These are phyloP conservation scores for Torrubiellomyces zombiae DNA, from an alignment of 2,329 filamentous ascomycete species.

Conservation along the genomic window DNA sequence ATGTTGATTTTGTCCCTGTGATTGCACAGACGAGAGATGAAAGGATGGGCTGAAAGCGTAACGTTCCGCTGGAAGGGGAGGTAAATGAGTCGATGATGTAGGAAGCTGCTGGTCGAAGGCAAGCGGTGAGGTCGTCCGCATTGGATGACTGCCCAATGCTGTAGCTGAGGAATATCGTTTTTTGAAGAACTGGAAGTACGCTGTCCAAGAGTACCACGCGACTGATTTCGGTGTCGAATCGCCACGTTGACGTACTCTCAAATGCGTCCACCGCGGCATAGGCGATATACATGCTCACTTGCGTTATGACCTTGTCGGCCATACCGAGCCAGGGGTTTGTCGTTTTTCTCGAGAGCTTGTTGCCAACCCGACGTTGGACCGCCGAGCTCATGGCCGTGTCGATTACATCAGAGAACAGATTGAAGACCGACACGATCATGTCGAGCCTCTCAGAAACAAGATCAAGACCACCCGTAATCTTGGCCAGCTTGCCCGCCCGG, in stretches of 20 bases:
- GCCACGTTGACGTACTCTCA: slow-evolving; percentile 76
- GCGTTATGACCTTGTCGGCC: slow-evolving; percentile 60
- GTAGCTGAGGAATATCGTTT: slow-evolving; percentile 55
- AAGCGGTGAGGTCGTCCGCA: slow-evolving; percentile 32
- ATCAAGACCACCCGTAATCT: slow-evolving; percentile 69
- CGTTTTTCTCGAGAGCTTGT: slow-evolving; percentile 31
- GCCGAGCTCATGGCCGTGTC: slow-evolving; percentile 57
- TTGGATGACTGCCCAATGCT: slow-evolving; percentile 48
- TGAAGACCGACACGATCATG: slow-evolving; percentile 57
- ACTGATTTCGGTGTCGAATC: slow-evolving; percentile 53
- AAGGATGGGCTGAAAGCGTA: slow-evolving; percentile 64
- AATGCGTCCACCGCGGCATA: slow-evolving; percentile 67
- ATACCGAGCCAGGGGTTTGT: slow-evolving; percentile 50
- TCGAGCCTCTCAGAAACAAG: slow-evolving; percentile 60
- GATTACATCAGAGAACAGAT: slow-evolving; percentile 58
- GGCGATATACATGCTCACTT: slow-evolving; percentile 55
- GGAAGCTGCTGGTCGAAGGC: slow-evolving; percentile 55
- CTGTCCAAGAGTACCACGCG: slow-evolving; percentile 50
- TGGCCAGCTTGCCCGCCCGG: slow-evolving; percentile 58
- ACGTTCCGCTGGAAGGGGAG: slow-evolving; percentile 47
- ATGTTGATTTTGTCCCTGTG: slow-evolving; percentile 38
- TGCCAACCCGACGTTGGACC: slow-evolving; percentile 44
- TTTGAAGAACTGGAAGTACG: slow-evolving; percentile 54
- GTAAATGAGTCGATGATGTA: slow-evolving; percentile 67
- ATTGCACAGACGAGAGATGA: slow-evolving; percentile 40